Evolutionary conservation across 2,329 filamentous ascomycete genomes (phyloP).

Genomic region (Penicillium sp.): DNA sequence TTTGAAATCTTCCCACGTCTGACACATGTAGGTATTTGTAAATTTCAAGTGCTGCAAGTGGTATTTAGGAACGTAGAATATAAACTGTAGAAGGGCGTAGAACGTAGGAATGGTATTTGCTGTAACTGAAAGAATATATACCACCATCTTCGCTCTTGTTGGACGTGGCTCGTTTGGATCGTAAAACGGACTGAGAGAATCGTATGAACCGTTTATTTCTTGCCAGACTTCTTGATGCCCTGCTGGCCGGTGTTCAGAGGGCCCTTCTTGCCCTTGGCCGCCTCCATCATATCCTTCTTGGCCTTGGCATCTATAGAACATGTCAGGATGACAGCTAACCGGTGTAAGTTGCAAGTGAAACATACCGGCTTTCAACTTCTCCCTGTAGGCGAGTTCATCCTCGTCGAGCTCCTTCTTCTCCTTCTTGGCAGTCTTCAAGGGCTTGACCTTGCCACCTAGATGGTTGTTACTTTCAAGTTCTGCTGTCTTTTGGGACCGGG

Average conservation of each 20-base stretch:
- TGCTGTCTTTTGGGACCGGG: background rate
- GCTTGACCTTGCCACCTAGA: constrained; percentile 75
- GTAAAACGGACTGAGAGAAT: constrained; percentile 10
- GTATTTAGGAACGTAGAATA: background rate
- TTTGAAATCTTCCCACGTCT: background rate
- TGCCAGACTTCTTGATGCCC: constrained; percentile 97
- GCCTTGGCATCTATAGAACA: constrained; percentile 66
- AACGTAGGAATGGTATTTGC: constrained; percentile 2
- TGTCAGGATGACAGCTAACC: constrained; percentile 4
- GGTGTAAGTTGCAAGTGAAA: constrained; percentile 10
- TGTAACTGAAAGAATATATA: constrained; percentile 2
- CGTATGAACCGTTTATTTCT: constrained; percentile 62
- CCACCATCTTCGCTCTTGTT: constrained; percentile 11
- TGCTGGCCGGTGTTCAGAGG: constrained; percentile 78
- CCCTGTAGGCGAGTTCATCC: constrained; percentile 74
- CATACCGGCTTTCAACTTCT: constrained; percentile 81
- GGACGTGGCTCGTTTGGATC: constrained; percentile 24
- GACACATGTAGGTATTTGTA: background rate
- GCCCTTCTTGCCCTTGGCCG: constrained; percentile 74
- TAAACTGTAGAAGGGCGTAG: background rate
- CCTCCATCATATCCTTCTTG: constrained; percentile 75
- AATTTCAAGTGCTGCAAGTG: background rate
- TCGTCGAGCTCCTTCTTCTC: constrained; percentile 76
- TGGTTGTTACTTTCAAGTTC: constrained; percentile 18
- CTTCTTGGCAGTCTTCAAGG: constrained; percentile 87